Conservation (phyloP, 192 early-diverging fungal genomes). For the Lobosporangium transversale region DNA sequence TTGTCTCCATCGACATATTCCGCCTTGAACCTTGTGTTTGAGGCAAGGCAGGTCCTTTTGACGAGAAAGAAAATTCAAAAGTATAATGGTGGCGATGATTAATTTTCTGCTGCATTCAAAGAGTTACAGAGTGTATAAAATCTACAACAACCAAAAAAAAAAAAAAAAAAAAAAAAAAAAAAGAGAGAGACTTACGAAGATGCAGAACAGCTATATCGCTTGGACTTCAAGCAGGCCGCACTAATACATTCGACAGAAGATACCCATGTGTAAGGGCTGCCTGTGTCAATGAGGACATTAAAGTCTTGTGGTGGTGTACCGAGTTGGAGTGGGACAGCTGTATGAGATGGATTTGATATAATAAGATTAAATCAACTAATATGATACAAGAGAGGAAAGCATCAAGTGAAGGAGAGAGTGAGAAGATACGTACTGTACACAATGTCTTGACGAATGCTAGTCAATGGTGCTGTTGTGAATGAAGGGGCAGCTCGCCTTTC, state of each 20-base stretch:
- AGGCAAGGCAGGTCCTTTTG: constrained; percentile 9
- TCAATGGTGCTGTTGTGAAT: constrained; percentile 2
- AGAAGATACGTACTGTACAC: constrained; percentile 24
- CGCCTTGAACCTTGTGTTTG: background rate
- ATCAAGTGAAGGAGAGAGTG: background rate
- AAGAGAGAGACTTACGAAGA: constrained; percentile 22
- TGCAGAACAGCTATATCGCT: constrained; percentile 9
- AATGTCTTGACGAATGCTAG: constrained; percentile 18
- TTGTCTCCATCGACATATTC: constrained; percentile 16
- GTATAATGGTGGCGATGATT: no score
- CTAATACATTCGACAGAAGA: constrained; percentile 14
- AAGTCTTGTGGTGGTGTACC: constrained; percentile 76
- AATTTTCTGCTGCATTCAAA: no score
- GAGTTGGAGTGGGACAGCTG: constrained; percentile 56
- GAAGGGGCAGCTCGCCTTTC: no score
- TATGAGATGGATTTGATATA: no score
- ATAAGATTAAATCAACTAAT: no score
- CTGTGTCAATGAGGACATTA: constrained; percentile 75
- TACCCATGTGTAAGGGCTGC: constrained; percentile 73
- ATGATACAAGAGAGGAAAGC: background rate
- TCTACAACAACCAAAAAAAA: no score
- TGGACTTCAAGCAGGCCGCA: background rate
- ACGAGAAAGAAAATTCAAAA: no score
- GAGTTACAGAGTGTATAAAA: no score
- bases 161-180: no score